Percentiles rank a stretch among this genome's conserved stretches.
phyloP scores from a whole-genome alignment of 768 basidiomycete genomes.

The Suillus occidentalis region DNA sequence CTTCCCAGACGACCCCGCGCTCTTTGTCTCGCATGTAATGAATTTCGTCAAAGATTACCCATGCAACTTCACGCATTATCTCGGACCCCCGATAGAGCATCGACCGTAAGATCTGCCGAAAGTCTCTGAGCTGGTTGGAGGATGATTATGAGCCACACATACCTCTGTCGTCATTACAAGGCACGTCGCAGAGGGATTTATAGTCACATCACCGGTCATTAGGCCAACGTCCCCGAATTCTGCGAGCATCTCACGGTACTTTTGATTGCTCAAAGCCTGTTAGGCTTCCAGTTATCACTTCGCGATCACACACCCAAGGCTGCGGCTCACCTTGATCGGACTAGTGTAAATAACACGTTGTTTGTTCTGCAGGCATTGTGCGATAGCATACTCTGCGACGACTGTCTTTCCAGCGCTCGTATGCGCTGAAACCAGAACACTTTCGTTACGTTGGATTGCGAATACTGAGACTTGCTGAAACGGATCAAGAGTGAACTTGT shows the following conservation, averaged over 20 bases:
- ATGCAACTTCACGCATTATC: constrained; percentile 99
- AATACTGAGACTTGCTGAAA: constrained; percentile 95
- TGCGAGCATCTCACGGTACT: constrained; percentile 96
- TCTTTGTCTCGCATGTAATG: constrained; percentile 99
- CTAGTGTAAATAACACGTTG: constrained; percentile 98
- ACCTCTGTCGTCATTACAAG: constrained; percentile 99
- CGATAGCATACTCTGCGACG: constrained; percentile 99
- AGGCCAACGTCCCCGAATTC: constrained; percentile 98
- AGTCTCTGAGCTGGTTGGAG: neutral
- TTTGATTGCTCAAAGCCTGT: constrained; percentile 97
- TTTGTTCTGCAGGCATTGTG: constrained; percentile 89
- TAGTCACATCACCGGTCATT: constrained; percentile 99
- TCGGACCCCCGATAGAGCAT: constrained; percentile 99
- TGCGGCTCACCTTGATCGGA: constrained; percentile 89
- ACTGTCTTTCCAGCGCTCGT: constrained; percentile 99
- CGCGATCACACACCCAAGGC: constrained; percentile 14
- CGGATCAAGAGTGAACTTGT: constrained; percentile 96
- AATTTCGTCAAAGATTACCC: constrained; percentile 99
- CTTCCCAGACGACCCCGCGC: constrained; percentile 99
- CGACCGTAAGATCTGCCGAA: constrained; percentile 84
- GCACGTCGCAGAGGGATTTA: constrained; percentile 95
- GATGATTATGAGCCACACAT: neutral
- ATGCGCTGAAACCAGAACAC: constrained; percentile 96
- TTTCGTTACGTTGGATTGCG: constrained; percentile 96
- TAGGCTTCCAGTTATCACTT: constrained; percentile 20